Conservation (phyloP, 352 stramenopile species). For the Phytophthora hybrid region DNA sequence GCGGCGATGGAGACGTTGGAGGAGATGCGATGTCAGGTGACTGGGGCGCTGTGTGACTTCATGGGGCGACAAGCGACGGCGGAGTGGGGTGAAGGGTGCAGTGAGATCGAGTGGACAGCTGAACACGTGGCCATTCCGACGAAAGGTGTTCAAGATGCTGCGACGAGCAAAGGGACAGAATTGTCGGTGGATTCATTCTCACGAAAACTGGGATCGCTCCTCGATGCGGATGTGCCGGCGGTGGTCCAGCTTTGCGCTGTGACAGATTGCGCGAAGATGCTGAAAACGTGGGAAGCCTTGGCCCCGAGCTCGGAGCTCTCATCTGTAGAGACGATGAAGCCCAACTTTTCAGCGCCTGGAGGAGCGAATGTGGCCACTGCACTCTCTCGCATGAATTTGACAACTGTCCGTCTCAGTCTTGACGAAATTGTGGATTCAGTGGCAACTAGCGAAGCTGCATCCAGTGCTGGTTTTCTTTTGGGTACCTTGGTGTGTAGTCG, state of each 20-base stretch:
- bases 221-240: conserved; percentile 3
- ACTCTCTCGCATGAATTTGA: conserved; percentile 21
- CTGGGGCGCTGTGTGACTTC: conserved; percentile 5
- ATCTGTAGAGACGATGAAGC: conserved; percentile 19
- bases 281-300: conserved; percentile 9
- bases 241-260: conserved; percentile 29
- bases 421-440: conserved; percentile 10
- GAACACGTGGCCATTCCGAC: conserved; percentile 24
- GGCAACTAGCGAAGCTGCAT: not conserved
- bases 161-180: not conserved
- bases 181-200: not conserved
- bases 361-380: not conserved
- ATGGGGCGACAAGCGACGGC: conserved; percentile 2
- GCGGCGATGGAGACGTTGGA: conserved; percentile 20
- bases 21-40: conserved; percentile 8
- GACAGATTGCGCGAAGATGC: not conserved
- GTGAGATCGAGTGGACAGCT: conserved; percentile 21
- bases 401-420: conserved; percentile 12
- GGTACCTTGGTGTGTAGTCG: conserved; percentile 8
- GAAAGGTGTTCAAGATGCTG: conserved; percentile 8
- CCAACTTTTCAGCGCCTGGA: conserved; percentile 7
- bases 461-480: conserved; percentile 5
- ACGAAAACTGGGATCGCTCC: not conserved
- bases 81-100: conserved; percentile 9
- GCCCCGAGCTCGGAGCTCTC: not conserved